phyloP scores from a whole-genome alignment of 139 green algal genomes.

The Chlamydomonas sp. region DNA sequence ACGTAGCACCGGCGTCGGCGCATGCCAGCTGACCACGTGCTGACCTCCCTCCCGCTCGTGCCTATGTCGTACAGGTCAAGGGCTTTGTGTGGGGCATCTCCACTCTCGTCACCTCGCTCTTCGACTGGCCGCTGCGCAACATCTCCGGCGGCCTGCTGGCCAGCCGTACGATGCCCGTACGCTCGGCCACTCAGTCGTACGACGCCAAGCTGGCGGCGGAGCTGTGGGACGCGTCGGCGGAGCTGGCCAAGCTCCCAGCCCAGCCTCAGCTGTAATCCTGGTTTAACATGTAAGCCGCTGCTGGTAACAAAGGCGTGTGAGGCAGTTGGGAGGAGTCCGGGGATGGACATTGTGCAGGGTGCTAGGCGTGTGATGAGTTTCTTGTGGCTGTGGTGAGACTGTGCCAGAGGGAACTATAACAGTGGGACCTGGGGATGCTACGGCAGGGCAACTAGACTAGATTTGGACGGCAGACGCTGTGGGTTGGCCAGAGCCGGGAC shows the following conservation, averaged over 20 bases:
- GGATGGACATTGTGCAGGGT: no score
- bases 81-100: constrained; percentile 45
- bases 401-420: no score
- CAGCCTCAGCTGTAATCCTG: constrained; percentile 7
- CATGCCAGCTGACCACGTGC: no score
- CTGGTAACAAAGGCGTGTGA: not conserved
- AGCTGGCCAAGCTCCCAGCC: constrained; percentile 54
- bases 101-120: constrained; percentile 41
- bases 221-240: constrained; percentile 72
- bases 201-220: constrained; percentile 59
- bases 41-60: no score
- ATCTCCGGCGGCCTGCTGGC: constrained; percentile 54
- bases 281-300: not conserved
- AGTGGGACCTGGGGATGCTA: no score
- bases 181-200: constrained; percentile 61
- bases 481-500: no score
- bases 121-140: constrained; percentile 72
- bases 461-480: no score
- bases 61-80: constrained; percentile 3
- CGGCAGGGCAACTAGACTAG: no score
- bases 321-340: no score
- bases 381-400: no score
- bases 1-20: no score
- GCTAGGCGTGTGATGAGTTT: no score
- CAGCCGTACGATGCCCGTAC: constrained; percentile 49